These are phyloP conservation scores for Themeda triandra DNA, from an alignment of 176 grass and related monocot species.

Conservation along the genomic window DNA sequence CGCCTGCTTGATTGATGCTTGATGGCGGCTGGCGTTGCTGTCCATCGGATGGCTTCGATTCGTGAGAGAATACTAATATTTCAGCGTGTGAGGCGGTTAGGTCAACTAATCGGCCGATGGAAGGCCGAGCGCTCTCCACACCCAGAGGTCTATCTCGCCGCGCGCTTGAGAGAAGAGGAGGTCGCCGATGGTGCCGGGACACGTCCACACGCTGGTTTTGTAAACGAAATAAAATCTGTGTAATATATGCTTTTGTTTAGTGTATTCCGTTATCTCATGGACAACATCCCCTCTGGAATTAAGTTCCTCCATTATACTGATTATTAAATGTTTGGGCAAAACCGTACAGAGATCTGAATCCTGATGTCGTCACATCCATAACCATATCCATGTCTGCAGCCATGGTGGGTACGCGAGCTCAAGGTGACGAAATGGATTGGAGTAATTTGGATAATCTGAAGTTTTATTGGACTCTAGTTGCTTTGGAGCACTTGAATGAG, in stretches of 20 bases:
- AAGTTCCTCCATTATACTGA: background rate
- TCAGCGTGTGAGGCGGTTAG: constrained; percentile 6
- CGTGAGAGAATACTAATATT: background rate
- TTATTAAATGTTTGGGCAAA: constrained; percentile 6
- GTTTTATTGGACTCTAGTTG: too few species aligned
- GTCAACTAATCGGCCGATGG: constrained; percentile 38
- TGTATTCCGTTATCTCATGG: constrained; percentile 36
- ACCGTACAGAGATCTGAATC: background rate
- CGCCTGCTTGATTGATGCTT: background rate
- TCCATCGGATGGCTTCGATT: background rate
- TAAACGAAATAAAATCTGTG: too few species aligned
- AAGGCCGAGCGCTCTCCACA: background rate
- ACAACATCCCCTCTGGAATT: constrained; percentile 21
- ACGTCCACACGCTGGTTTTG: background rate
- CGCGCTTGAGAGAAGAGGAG: background rate
- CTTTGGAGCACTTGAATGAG: too few species aligned
- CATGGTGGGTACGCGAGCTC: too few species aligned
- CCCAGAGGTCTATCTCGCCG: too few species aligned
- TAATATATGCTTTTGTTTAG: constrained; percentile 7
- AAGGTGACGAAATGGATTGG: too few species aligned
- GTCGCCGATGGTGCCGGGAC: constrained; percentile 30
- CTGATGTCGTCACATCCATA: too few species aligned
- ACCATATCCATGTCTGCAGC: too few species aligned
- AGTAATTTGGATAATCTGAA: too few species aligned
- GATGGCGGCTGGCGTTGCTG: constrained; percentile 14